Conservation (phyloP, 2,329 filamentous ascomycete species). For the Cercospora zeae-maydis region DNA sequence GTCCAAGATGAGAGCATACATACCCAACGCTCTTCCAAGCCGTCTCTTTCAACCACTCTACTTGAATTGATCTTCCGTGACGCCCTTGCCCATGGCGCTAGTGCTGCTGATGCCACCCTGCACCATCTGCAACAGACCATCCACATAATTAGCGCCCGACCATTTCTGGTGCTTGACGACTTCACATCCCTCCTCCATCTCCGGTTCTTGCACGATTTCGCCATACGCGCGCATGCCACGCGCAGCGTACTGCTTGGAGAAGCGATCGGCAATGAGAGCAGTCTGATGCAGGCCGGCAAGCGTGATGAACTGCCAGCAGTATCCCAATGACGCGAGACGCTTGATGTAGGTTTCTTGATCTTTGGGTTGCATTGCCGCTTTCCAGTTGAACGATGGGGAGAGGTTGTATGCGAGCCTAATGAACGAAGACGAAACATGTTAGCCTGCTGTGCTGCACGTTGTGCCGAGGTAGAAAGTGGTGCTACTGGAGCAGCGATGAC, state of each 20-base stretch:
- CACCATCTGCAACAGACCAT: constrained; percentile 96
- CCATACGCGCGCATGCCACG: constrained; percentile 91
- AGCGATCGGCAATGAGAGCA: constrained; percentile 84
- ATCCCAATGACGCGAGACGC: constrained; percentile 79
- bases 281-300: constrained; percentile 94
- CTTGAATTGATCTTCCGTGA: constrained; percentile 92
- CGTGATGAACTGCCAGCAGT: constrained; percentile 99
- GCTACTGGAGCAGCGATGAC: constrained; percentile 34
- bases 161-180: constrained; percentile 99
- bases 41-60: constrained; percentile 3
- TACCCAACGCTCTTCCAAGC: not conserved
- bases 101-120: constrained; percentile 88
- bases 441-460: constrained; percentile 1
- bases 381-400: constrained; percentile 99
- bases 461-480: not conserved
- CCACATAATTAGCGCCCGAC: constrained; percentile 91
- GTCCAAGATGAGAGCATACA: not conserved
- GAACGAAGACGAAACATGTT: constrained; percentile 14
- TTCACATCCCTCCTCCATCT: constrained; percentile 86
- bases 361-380: constrained; percentile 82
- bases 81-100: constrained; percentile 93
- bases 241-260: constrained; percentile 70
- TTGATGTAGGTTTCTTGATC: constrained; percentile 98
- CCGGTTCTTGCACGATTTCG: constrained; percentile 94
- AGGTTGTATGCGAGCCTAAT: constrained; percentile 91